Evolutionary conservation across 2,329 filamentous ascomycete genomes (phyloP).

Genomic region (Stagonosporopsis tanaceti): DNA sequence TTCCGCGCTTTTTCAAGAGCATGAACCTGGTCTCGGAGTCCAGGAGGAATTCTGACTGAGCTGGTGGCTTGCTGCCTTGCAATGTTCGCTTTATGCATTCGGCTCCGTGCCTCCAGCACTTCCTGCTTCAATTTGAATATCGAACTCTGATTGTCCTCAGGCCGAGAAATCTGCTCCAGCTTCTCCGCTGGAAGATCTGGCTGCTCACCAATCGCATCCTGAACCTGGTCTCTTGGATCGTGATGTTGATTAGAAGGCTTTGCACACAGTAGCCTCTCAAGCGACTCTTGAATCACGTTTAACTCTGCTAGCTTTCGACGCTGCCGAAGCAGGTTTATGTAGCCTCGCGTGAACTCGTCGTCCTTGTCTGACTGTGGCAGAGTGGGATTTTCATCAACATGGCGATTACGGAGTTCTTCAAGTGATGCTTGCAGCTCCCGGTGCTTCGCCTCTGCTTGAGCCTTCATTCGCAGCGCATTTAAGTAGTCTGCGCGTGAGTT

Average conservation of each 20-base stretch:
- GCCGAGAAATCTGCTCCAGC: constrained; percentile 34
- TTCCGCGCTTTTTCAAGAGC: constrained; percentile 57
- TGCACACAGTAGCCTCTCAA: constrained; percentile 49
- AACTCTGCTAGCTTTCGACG: constrained; percentile 56
- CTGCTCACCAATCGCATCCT: constrained; percentile 45
- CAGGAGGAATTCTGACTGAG: constrained; percentile 5
- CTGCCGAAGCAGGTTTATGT: constrained; percentile 56
- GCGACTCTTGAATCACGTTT: constrained; percentile 56
- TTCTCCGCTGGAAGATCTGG: constrained; percentile 47
- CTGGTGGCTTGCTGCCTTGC: constrained; percentile 27
- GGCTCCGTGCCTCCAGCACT: constrained; percentile 45
- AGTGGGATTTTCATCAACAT: constrained; percentile 33
- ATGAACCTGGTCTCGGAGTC: constrained; percentile 41
- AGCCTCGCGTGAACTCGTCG: constrained; percentile 42
- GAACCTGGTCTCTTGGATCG: constrained; percentile 39
- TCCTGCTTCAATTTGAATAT: constrained; percentile 51
- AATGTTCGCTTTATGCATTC: constrained; percentile 43
- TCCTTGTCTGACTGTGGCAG: constrained; percentile 44
- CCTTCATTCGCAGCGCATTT: constrained; percentile 54
- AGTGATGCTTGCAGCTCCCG: constrained; percentile 42
- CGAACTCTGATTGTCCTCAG: constrained; percentile 33
- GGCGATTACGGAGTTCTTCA: constrained; percentile 37
- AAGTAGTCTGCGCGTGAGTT: constrained; percentile 56
- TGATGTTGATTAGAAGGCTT: constrained; percentile 43
- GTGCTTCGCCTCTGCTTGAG: constrained; percentile 52